Evolutionary conservation across 2,329 filamentous ascomycete species (phyloP).

Genomic region (Onygenales sp.): DNA sequence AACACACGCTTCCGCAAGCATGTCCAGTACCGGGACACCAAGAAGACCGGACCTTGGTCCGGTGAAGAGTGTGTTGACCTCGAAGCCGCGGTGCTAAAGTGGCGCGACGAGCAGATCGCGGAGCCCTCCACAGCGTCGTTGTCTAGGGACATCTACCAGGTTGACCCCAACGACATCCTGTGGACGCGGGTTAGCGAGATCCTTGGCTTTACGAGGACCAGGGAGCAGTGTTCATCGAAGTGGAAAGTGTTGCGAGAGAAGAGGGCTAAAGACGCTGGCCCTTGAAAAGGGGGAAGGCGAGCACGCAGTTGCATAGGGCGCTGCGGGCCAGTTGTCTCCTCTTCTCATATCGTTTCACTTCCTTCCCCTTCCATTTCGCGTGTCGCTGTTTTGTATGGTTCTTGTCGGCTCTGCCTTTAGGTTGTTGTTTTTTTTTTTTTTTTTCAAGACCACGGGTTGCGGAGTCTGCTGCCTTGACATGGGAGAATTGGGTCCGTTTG

Average conservation of each 20-base stretch:
- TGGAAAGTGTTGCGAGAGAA: conserved; percentile 13
- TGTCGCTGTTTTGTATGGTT: neutral
- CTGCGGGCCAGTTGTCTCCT: neutral
- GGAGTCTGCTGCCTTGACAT: too few relatives aligned
- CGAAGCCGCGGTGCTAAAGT: conserved; percentile 17
- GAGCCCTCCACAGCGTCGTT: conserved; percentile 16
- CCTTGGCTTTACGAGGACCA: conserved; percentile 12
- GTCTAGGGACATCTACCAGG: conserved; percentile 20
- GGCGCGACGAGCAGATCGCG: conserved; percentile 13
- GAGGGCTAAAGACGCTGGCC: neutral
- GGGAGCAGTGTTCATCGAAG: conserved; percentile 16
- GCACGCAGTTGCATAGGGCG: neutral
- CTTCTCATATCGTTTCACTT: neutral
- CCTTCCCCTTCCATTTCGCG: neutral
- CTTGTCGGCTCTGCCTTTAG: too few relatives aligned
- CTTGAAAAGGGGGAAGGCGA: too few relatives aligned
- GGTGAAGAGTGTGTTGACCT: conserved; percentile 23
- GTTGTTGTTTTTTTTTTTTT: neutral
- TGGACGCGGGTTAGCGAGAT: conserved; percentile 16
- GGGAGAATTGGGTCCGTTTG: too few relatives aligned
- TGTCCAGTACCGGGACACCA: conserved; percentile 27
- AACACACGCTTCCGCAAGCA: conserved; percentile 35
- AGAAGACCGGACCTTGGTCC: conserved; percentile 28
- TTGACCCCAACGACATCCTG: neutral
- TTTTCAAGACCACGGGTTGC: too few relatives aligned